Base-by-base conservation (phyloP, 768 basidiomycete species). In the Fistulinella prunicolor region DNA sequence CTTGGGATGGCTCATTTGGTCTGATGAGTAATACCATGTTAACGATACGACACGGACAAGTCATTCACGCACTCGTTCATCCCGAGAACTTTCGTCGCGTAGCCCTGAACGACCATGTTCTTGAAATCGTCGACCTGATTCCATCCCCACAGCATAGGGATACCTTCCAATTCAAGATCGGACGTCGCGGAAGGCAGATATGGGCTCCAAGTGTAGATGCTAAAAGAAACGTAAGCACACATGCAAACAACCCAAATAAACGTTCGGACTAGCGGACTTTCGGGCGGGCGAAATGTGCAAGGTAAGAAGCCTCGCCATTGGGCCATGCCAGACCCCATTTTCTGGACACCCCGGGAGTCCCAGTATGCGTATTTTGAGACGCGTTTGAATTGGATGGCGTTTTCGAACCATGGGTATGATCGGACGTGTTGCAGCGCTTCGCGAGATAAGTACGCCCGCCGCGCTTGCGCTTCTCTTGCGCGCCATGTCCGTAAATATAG, bases 301-400 rank as follows among this genome's bases (percentile, higher is more conserved):
- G 73, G 39, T 74, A 65, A 28, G 66, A 47, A 50, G 74, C 69
- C 49, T 80, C 70, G 44, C 77, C 75, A 47, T 82, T 77, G 30
- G 83, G 74, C 85, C 87, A 92, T 12, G 78, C 85, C 28, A 86
- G 58, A 44, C 87, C 84, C 38, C 79, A 74, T 67, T 88, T 89
- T 38, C 63, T 67, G 16, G 40, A 32, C 40, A 4, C 45, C 14
- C 13, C 21, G 0, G 45, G 12, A 35, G 29, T 1, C 3, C 36
- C 8, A 8, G 24, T n/a, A n/a, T 40, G 17, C 6, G 38, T 0
- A 22, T 34, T 17, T 32, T 39, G 38, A n/a, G n/a, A n/a, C n/a
- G n/a, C n/a, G n/a, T n/a, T n/a, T 5, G 50, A 10, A 17, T 21
- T 30, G 9, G 42, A 12, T 46, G 44, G 24, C 2, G 53, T 6